Conservation (phyloP, 176 grass and related monocot species). For the Tillandsia fasciculata region DNA sequence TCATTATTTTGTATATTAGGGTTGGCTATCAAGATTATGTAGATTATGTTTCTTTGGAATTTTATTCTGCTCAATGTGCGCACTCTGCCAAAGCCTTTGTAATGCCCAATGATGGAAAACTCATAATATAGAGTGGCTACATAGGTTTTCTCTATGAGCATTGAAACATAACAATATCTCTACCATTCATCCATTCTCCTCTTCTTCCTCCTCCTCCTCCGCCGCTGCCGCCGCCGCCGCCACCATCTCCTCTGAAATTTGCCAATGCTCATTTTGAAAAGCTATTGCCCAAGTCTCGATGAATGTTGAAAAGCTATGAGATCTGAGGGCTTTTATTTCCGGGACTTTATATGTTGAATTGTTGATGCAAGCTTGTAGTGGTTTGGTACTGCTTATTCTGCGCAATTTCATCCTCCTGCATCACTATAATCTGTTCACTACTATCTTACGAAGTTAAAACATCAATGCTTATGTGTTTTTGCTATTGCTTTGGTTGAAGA, state of each 20-base stretch:
- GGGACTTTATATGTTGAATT: no score
- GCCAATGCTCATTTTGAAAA: background rate
- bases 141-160: background rate
- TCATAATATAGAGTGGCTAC: background rate
- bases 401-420: no score
- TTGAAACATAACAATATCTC: background rate
- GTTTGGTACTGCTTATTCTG: no score
- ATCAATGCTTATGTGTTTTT: no score
- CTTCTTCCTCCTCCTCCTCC: background rate
- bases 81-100: background rate
- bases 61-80: background rate
- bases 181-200: background rate
- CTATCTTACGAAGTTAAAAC: no score
- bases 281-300: background rate
- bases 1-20: background rate
- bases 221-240: background rate
- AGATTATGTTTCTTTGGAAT: background rate
- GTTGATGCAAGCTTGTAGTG: no score
- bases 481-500: no score
- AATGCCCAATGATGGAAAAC: constrained; percentile 8
- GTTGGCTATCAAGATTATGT: background rate
- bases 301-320: background rate
- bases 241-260: background rate
- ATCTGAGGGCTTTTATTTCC: no score
- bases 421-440: no score